These are phyloP conservation scores for Cephalotrichum gorgonifer DNA, from an alignment of 2,329 filamentous ascomycete genomes.

Conservation along the genomic window DNA sequence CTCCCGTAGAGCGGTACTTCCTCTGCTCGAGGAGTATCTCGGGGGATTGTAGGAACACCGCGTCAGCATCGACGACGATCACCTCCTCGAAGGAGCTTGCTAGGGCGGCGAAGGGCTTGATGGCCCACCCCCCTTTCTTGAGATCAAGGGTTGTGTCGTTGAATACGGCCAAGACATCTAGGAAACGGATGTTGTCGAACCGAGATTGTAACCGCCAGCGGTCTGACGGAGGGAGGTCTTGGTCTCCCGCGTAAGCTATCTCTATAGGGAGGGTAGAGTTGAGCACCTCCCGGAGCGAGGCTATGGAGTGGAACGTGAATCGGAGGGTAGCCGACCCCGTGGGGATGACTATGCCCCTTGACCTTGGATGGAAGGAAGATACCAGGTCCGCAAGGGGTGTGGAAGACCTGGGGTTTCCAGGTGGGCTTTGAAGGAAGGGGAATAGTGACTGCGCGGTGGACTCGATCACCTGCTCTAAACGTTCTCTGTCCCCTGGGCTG, in stretches of 20 bases:
- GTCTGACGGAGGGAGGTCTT: slow-evolving; percentile 15
- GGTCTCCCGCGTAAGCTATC: slow-evolving; percentile 24
- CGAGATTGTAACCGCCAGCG: slow-evolving; percentile 15
- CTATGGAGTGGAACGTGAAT: slow-evolving; percentile 23
- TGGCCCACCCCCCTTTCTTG: slow-evolving; percentile 23
- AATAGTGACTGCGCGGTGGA: neutral
- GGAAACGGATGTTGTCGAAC: slow-evolving; percentile 15
- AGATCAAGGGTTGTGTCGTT: slow-evolving; percentile 19
- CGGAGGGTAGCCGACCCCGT: slow-evolving; percentile 16
- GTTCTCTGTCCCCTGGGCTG: neutral
- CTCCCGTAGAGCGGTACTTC: slow-evolving; percentile 20
- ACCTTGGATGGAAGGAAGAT: neutral
- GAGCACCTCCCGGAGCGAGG: slow-evolving; percentile 18
- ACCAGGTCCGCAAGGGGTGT: neutral
- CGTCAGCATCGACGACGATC: slow-evolving; percentile 27
- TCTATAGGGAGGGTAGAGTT: slow-evolving; percentile 22
- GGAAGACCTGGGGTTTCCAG: neutral
- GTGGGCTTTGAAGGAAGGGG: neutral
- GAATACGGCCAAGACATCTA: slow-evolving; percentile 22
- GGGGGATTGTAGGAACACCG: slow-evolving; percentile 25
- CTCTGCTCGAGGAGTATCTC: slow-evolving; percentile 19
- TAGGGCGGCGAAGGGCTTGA: slow-evolving; percentile 28
- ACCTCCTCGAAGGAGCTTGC: slow-evolving; percentile 24
- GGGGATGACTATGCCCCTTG: slow-evolving; percentile 23
- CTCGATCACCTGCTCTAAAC: neutral